Evolutionary conservation across 2,329 filamentous ascomycete species (phyloP).

Genomic region (Xylariaceae sp.): DNA sequence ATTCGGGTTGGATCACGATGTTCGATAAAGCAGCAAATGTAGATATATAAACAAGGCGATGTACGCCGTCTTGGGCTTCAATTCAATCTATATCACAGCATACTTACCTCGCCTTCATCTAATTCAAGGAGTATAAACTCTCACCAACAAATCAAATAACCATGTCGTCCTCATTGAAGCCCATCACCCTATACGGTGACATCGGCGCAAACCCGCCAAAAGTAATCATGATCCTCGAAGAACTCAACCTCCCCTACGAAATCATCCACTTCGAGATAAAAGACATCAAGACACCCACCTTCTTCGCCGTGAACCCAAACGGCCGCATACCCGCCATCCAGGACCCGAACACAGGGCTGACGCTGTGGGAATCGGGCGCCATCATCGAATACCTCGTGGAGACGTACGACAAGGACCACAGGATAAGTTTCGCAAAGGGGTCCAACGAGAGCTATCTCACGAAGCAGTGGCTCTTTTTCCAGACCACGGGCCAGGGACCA

Average conservation of each 20-base stretch:
- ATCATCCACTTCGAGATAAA: background rate
- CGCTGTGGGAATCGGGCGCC: constrained; percentile 24
- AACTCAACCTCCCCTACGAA: constrained; percentile 32
- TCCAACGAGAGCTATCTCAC: constrained; percentile 35
- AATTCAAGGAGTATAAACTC: background rate
- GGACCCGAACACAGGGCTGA: constrained; percentile 20
- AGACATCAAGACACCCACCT: constrained; percentile 18
- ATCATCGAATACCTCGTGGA: constrained; percentile 23
- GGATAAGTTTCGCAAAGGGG: constrained; percentile 33
- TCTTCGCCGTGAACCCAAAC: constrained; percentile 21
- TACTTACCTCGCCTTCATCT: background rate
- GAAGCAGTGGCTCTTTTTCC: constrained; percentile 42
- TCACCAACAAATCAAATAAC: no score
- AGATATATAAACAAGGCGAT: constrained; percentile 1
- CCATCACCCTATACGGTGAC: constrained; percentile 28
- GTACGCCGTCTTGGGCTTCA: background rate
- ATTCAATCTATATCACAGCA: background rate
- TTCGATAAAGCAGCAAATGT: background rate
- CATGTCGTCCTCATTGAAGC: constrained; percentile 24
- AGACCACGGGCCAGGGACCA: constrained; percentile 42
- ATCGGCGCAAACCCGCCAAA: constrained; percentile 31
- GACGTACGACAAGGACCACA: constrained; percentile 36
- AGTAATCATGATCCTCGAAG: constrained; percentile 29
- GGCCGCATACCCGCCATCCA: constrained; percentile 21
- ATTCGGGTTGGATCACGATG: background rate